Conservation (phyloP, 2,329 filamentous ascomycete species). For the Cladosporium colombiae region DNA sequence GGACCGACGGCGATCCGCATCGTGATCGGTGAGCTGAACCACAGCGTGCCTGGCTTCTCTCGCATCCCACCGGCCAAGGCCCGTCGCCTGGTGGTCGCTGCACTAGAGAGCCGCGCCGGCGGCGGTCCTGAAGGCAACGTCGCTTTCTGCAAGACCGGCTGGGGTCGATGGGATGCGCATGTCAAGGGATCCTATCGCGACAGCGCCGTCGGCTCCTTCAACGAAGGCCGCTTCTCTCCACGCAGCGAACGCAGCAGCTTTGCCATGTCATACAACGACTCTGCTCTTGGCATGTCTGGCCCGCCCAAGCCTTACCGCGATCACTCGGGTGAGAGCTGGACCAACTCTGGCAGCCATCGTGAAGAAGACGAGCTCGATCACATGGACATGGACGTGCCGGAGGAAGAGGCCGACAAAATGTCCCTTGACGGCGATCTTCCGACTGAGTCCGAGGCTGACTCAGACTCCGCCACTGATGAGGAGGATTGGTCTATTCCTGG, state of each 20-base stretch:
- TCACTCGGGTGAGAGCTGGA: conserved; percentile 60
- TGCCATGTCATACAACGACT: conserved; percentile 37
- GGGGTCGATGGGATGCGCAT: conserved; percentile 92
- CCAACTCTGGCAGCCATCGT: conserved; percentile 68
- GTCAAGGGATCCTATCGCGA: conserved; percentile 56
- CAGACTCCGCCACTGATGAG: conserved; percentile 71
- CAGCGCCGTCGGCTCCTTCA: conserved; percentile 41
- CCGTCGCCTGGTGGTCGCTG: conserved; percentile 85
- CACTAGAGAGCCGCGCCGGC: conserved; percentile 75
- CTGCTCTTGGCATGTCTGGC: conserved; percentile 35
- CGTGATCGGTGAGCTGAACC: conserved; percentile 91
- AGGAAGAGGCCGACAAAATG: conserved; percentile 93
- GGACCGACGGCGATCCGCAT: conserved; percentile 92
- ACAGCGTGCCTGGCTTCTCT: conserved; percentile 88
- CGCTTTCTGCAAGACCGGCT: conserved; percentile 92
- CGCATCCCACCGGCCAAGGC: conserved; percentile 87
- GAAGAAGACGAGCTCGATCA: conserved; percentile 53
- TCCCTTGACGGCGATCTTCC: conserved; percentile 67
- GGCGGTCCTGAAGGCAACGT: conserved; percentile 67
- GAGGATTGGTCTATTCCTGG: conserved; percentile 20
- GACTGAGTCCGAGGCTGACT: conserved; percentile 62
- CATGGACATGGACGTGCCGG: conserved; percentile 66
- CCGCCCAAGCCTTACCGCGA: conserved; percentile 30
- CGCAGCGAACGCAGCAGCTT: conserved; percentile 49
- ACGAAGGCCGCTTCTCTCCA: conserved; percentile 45